Evolutionary conservation across 345 rosid genomes (phyloP).

Genomic region (Acer negundo): DNA sequence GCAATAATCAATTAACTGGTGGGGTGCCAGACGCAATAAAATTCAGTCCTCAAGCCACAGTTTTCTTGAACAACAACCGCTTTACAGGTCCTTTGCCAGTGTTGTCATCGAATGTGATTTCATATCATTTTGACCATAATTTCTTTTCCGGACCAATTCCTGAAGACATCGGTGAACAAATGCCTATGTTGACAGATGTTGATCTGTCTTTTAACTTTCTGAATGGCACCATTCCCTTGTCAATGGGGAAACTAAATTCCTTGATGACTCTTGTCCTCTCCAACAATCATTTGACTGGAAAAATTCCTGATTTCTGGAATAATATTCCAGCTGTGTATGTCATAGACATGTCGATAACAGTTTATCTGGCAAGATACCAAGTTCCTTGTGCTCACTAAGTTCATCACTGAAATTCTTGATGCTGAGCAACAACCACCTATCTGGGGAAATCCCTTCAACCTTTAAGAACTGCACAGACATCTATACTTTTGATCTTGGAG

Average conservation of each 20-base stretch:
- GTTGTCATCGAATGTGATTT: constrained; percentile 25
- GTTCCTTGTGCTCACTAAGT: not conserved
- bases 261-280: not conserved
- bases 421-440: constrained; percentile 2
- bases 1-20: constrained; percentile 17
- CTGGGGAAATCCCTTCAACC: not conserved
- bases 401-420: not conserved
- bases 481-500: constrained; percentile 9
- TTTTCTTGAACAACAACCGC: constrained; percentile 19
- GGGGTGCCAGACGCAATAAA: not conserved
- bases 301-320: constrained; percentile 9
- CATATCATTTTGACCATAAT: constrained; percentile 17
- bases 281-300: not conserved
- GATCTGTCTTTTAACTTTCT: constrained; percentile 18
- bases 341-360: constrained; percentile 4
- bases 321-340: not conserved
- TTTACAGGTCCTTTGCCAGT: constrained; percentile 28
- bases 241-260: not conserved
- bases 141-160: constrained; percentile 25
- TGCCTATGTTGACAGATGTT: constrained; percentile 15
- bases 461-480: constrained; percentile 15
- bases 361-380: not conserved
- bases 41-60: not conserved
- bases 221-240: not conserved
- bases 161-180: constrained; percentile 9